A percentile compares a stretch with the other conserved stretches of the same genome.
Conservation (phyloP, 257 asterid species). For the Fraxinus excelsior region DNA sequence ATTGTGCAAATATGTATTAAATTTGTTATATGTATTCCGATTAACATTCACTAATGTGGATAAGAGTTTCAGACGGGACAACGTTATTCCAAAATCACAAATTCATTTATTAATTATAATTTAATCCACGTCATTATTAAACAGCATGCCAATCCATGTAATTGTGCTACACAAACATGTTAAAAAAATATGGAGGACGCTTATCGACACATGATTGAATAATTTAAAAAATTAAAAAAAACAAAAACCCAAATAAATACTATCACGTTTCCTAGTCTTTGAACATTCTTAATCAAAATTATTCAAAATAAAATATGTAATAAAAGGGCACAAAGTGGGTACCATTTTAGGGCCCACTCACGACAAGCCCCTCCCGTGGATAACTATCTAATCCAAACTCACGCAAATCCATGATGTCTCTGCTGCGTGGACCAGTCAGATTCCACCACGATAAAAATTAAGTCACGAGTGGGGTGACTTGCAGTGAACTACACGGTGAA, state of each 20-base stretch:
- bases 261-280: too few species aligned
- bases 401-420: background rate
- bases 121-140: background rate
- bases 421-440: background rate
- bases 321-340: slow-evolving; percentile 21
- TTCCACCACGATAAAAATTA: background rate
- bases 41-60: background rate
- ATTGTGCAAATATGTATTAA: too few species aligned
- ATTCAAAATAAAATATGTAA: background rate
- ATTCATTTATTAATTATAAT: background rate
- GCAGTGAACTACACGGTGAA: background rate
- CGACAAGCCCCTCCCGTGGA: slow-evolving; percentile 8
- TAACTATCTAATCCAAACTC: slow-evolving; percentile 22
- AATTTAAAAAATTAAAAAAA: too few species aligned
- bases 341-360: background rate
- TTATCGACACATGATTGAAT: too few species aligned
- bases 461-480: background rate
- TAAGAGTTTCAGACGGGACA: background rate
- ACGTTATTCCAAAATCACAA: background rate
- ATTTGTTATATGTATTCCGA: background rate
- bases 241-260: too few species aligned
- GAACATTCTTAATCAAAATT: too few species aligned
- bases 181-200: too few species aligned
- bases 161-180: background rate
- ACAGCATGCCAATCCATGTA: background rate